Evolutionary conservation across 176 grass and related monocot species (phyloP).

Genomic region (Otatea glauca): DNA sequence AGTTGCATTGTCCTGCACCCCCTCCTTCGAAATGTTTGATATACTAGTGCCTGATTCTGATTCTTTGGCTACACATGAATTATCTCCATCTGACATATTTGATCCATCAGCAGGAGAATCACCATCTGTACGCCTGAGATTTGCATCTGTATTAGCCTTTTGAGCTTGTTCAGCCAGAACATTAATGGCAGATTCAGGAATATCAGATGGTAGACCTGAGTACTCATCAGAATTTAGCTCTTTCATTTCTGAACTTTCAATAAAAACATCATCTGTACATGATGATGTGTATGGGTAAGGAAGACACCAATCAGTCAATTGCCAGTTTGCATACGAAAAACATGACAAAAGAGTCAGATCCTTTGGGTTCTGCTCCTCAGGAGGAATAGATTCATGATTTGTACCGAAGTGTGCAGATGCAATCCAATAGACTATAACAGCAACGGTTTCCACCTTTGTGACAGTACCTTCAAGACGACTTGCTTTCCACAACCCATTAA

Average conservation of each 20-base stretch:
- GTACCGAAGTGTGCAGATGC: constrained; percentile 73
- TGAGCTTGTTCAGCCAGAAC: constrained; percentile 30
- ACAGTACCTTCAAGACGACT: constrained; percentile 82
- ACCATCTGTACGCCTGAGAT: constrained; percentile 7
- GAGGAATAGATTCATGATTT: constrained; percentile 57
- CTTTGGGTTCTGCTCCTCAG: constrained; percentile 81
- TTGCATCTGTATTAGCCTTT: constrained; percentile 21
- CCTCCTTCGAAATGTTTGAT: constrained; percentile 60
- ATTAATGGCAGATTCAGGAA: constrained; percentile 43
- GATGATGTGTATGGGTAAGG: constrained; percentile 38
- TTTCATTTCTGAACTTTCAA: constrained; percentile 42
- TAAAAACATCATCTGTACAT: constrained; percentile 36
- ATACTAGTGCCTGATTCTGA: constrained; percentile 43
- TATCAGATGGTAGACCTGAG: constrained; percentile 31
- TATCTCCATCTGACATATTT: constrained; percentile 49
- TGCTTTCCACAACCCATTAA: constrained; percentile 83
- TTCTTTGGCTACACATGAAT: constrained; percentile 43
- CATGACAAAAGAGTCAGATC: constrained; percentile 87
- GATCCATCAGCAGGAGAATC: constrained; percentile 49
- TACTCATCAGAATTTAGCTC: constrained; percentile 39
- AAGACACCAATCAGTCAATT: constrained; percentile 92
- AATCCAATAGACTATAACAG: constrained; percentile 91
- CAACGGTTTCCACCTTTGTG: constrained; percentile 75
- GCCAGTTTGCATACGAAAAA: constrained; percentile 79
- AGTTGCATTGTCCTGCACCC: constrained; percentile 61